Base-by-base conservation (phyloP, 108 stramenopile species). In the Skeletonema menzelii region DNA sequence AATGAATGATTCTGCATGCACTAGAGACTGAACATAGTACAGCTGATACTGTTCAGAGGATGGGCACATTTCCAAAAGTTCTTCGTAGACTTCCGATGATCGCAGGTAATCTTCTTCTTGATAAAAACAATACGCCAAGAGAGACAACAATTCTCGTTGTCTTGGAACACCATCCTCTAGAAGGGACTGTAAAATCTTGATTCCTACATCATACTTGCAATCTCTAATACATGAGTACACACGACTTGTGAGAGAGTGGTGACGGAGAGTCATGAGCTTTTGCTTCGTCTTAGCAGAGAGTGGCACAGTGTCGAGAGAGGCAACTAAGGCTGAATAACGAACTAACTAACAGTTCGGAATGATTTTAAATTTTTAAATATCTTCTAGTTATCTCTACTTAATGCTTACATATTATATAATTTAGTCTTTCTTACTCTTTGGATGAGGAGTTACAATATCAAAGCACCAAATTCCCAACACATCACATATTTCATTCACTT, bases 71-170 rank as follows among this genome's bases (percentile, higher is more conserved):
- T 79, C 75, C 4, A 86, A 61, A 5, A 96, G 87, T 63, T 90
- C 80, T 64, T 97, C 93, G 59, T 96, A 97, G 56, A 87, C 82
- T 40, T 77, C 72, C 13, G 83, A 77, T 0, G 89, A 85, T 10
- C 64, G 47, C 8, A 46, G 44, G 40, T 77, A 93, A 28, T 90
- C 89, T 69, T 80, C 72, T 63, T 80, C 62, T 60, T 91, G 78
- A 80, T 95, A 97, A 72, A 84, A 92, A 78, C 93, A 95, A 68
- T 89, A 94, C 20, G 87, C 95, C 35, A 97, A 73, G 15, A 97
- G 82, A 8, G 91, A 92, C 19, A 97, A 71, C 0, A 87, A 82
- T 1, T 94, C 87, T 6, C 94, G 59, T 63, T 79, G 86, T 14
- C 84, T 71, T 8, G 96, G 93, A 34, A 91, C 88, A 0, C 40